These are phyloP conservation scores for Asparagopsis taxiformis DNA, from an alignment of 31 red algal genomes.

Conservation along the genomic window DNA sequence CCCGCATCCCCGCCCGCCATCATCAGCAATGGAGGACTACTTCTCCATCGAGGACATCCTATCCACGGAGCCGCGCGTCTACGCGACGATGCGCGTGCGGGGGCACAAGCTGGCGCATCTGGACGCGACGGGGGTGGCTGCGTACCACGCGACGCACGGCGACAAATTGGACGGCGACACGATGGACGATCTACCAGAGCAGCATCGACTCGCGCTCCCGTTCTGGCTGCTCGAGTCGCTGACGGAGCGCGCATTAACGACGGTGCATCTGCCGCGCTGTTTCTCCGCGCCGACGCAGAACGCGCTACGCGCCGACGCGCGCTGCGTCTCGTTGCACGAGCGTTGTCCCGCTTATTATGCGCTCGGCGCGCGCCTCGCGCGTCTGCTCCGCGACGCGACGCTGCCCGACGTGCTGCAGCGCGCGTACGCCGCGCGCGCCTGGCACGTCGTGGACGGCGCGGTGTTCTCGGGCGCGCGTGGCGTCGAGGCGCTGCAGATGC, in stretches of 20 bases:
- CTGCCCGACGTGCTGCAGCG: conserved; percentile 33
- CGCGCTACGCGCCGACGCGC: conserved; percentile 61
- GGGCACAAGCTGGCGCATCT: conserved; percentile 60
- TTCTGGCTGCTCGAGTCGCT: conserved; percentile 72
- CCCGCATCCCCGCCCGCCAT: too few species aligned
- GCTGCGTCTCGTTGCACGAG: conserved; percentile 29
- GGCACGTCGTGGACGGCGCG: conserved; percentile 45
- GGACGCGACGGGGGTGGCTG: conserved; percentile 40
- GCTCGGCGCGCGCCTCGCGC: conserved; percentile 38
- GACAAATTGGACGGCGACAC: background rate
- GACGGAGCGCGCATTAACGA: conserved; percentile 35
- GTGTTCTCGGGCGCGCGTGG: conserved; percentile 36
- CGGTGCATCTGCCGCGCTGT: conserved; percentile 44
- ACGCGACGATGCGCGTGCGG: conserved; percentile 50
- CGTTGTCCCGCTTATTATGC: conserved; percentile 31
- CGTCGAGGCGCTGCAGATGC: conserved; percentile 19
- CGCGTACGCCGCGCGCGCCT: conserved; percentile 51
- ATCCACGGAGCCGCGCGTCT: conserved; percentile 52
- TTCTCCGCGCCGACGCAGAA: conserved; percentile 35
- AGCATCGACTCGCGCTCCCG: conserved; percentile 58
- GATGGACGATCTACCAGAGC: conserved; percentile 38
- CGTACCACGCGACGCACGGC: background rate
- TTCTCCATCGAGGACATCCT: conserved; percentile 79
- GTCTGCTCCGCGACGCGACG: conserved; percentile 29
- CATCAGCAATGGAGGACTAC: conserved; percentile 57